Percentiles rank a stretch among this genome's conserved stretches.
These are phyloP conservation scores for Cordia subcordata DNA, from an alignment of 257 asterid species.

Conservation along the genomic window DNA sequence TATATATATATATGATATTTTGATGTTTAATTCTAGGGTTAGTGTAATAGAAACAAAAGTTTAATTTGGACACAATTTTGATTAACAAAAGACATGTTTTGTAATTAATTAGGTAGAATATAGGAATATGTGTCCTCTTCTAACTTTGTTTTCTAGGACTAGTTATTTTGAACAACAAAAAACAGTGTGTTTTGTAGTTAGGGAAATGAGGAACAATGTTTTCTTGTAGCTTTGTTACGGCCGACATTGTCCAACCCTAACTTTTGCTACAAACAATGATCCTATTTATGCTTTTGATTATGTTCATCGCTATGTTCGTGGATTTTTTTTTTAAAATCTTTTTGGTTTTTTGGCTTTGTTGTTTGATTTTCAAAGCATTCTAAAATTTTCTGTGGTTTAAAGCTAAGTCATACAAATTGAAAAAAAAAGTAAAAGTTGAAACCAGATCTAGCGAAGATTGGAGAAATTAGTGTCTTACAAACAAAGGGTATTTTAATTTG, in stretches of 20 bases:
- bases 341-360: constrained; percentile 15
- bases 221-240: constrained; percentile 33
- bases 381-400: too few species aligned
- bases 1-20: background rate
- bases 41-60: background rate
- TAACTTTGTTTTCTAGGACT: background rate
- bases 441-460: background rate
- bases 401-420: too few species aligned
- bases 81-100: background rate
- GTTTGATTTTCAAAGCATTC: background rate
- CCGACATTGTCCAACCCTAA: constrained; percentile 38
- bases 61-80: constrained; percentile 9
- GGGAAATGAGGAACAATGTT: constrained; percentile 44
- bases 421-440: background rate
- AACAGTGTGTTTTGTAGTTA: constrained; percentile 16
- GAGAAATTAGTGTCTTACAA: too few species aligned
- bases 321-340: too few species aligned
- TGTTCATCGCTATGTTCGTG: background rate
- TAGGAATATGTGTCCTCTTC: background rate
- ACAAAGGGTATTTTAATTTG: too few species aligned
- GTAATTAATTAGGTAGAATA: background rate
- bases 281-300: background rate
- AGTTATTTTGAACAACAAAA: background rate
- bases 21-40: background rate
- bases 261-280: constrained; percentile 29